These are phyloP conservation scores for Mycothermus thermophilus DNA, from an alignment of 495 filamentous ascomycete genomes.

Conservation along the genomic window DNA sequence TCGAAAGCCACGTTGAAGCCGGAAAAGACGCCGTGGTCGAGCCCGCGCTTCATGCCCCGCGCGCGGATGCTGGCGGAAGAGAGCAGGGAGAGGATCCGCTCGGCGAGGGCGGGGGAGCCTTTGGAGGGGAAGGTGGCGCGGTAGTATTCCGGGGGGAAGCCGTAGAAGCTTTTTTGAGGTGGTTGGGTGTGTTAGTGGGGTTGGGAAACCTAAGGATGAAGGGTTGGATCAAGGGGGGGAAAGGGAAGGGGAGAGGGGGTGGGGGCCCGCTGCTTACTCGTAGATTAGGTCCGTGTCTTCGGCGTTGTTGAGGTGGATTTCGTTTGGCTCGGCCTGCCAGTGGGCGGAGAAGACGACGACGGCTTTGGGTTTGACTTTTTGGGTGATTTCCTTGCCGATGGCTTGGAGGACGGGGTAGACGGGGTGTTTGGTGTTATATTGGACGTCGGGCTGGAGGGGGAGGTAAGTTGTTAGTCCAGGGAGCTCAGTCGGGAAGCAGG, in stretches of 20 bases:
- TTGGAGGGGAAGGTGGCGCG: slow-evolving; percentile 54
- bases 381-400: slow-evolving; percentile 67
- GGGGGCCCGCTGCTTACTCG: slow-evolving; percentile 60
- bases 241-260: not conserved
- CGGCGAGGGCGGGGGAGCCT: slow-evolving; percentile 52
- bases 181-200: slow-evolving; percentile 6
- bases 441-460: slow-evolving; percentile 53
- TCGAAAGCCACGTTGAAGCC: slow-evolving; percentile 60
- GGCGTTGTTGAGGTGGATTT: slow-evolving; percentile 58
- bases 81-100: slow-evolving; percentile 48
- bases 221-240: not conserved
- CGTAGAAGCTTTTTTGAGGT: slow-evolving; percentile 50
- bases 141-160: slow-evolving; percentile 52
- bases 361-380: slow-evolving; percentile 64
- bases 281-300: slow-evolving; percentile 64
- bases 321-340: slow-evolving; percentile 52
- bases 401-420: slow-evolving; percentile 53
- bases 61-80: slow-evolving; percentile 47
- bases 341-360: slow-evolving; percentile 81
- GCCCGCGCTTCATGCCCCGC: slow-evolving; percentile 48
- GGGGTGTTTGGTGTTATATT: slow-evolving; percentile 60
- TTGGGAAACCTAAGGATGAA: too few species aligned
- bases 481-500: not conserved
- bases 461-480: slow-evolving; percentile 3
- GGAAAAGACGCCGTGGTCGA: slow-evolving; percentile 75